phyloP scores from a whole-genome alignment of 768 basidiomycete genomes.

The Leucogyrophana mollusca region DNA sequence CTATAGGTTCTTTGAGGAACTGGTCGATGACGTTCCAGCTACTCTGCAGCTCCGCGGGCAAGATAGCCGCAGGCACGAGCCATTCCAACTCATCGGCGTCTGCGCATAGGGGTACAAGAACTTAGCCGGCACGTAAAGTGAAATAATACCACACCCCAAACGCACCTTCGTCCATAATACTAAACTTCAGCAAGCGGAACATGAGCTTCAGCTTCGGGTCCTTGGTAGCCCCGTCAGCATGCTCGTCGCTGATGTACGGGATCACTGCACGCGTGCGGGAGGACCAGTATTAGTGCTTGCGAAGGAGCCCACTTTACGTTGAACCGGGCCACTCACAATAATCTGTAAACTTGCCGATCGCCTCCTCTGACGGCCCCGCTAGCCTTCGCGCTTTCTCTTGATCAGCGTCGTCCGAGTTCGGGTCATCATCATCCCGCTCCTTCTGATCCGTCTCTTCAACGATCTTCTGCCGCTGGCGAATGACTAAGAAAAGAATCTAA shows the following conservation, averaged over 20 bases:
- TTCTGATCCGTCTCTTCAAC: conserved; percentile 59
- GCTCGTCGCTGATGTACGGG: conserved; percentile 71
- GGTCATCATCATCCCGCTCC: conserved; percentile 32
- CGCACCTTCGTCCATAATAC: conserved; percentile 64
- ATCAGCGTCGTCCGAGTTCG: conserved; percentile 21
- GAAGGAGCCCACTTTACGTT: background rate
- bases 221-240: conserved; percentile 73
- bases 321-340: conserved; percentile 66
- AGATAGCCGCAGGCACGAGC: conserved; percentile 74
- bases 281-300: conserved; percentile 1
- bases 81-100: conserved; percentile 78
- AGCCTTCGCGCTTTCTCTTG: conserved; percentile 19
- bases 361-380: conserved; percentile 61
- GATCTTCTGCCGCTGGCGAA: conserved; percentile 56
- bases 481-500: conserved; percentile 63
- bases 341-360: conserved; percentile 66
- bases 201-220: conserved; percentile 82
- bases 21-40: conserved; percentile 77
- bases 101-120: conserved; percentile 19
- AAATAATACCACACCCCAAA: conserved; percentile 6
- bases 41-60: conserved; percentile 65
- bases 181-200: conserved; percentile 77
- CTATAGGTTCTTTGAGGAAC: conserved; percentile 79
- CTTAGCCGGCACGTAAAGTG: conserved; percentile 6
- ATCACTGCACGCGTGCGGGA: conserved; percentile 51